These are phyloP conservation scores for Coix lacrymajobi DNA, from an alignment of 176 grass and related monocot genomes.

Conservation along the genomic window DNA sequence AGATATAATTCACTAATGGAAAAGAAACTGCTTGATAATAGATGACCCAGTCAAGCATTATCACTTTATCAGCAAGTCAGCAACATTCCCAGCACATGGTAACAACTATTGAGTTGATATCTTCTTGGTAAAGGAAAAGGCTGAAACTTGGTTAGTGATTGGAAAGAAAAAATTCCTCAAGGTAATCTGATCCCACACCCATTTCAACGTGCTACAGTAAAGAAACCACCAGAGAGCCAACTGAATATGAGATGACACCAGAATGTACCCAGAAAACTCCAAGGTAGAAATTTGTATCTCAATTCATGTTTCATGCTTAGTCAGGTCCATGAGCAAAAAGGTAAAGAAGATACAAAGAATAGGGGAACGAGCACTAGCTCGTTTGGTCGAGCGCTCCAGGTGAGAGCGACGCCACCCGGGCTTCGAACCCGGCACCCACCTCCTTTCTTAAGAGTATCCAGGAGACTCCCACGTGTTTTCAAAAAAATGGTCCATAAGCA, in stretches of 20 bases:
- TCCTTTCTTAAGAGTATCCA: too few species aligned
- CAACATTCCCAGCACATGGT: conserved; percentile 10
- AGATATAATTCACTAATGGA: not conserved
- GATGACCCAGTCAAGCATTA: not conserved
- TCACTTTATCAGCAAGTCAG: conserved; percentile 5
- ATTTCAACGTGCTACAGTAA: not conserved
- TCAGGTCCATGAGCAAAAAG: not conserved
- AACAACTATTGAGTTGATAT: not conserved
- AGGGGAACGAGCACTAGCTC: too few species aligned
- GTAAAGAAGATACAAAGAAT: too few species aligned
- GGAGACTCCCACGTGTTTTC: too few species aligned
- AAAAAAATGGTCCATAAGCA: not conserved
- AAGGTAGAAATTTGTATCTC: conserved; percentile 2
- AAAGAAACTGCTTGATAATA: conserved; percentile 5
- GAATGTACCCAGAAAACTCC: not conserved
- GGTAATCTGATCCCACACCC: not conserved
- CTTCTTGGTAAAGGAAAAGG: not conserved
- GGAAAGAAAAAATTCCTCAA: not conserved
- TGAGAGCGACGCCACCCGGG: too few species aligned
- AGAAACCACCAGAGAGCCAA: not conserved
- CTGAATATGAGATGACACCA: not conserved
- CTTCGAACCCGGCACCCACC: too few species aligned
- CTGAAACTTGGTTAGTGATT: not conserved
- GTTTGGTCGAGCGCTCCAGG: too few species aligned
- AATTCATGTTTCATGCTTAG: not conserved